Base-by-base conservation (phyloP, 352 stramenopile genomes). In the Phytophthora sp. region DNA sequence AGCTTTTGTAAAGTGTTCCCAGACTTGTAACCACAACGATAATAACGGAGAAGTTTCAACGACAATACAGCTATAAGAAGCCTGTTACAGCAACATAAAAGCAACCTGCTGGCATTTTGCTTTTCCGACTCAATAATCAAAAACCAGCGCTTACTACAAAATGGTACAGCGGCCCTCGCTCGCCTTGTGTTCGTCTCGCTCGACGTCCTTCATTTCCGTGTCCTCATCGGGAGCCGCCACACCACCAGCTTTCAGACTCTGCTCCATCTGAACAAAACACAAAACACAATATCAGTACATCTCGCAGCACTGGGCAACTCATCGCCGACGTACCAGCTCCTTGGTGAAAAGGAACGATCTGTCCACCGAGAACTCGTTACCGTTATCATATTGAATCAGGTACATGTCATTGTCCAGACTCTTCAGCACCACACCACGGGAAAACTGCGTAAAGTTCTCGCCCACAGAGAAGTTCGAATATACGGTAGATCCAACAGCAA, bases 361-460 rank as follows among this genome's bases (percentile, higher is more conserved):
- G 7, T 38, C 30, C 4, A 85, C 73, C 3, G 74, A 75, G 33
- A 79, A 89, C 31, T 81, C 74, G 58, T 90, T 76, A 5, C 78
- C 78, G 42, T 86, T 80, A 36, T 90, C 78, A 51, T 87, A 90
- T 31, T 78, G 66, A 38, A 90, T 58, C 38, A 69, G 47, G 61
- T 86, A 89, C 36, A 55, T 69, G 6, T 66, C 72, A 42, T 88
- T 73, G 9, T 66, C 47, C 23, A 88, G 53, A 35, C 77, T 53
- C 30, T 84, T 72, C 4, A 72, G 53, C 1, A 88, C 74, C 21
- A 75, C 45, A 5, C 82, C 76, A 38, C 78, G 77, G 31, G 81
- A 69, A 61, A 80, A 89, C 29, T 76, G 74, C 52, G 66, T 67
- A 26, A 64, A 71, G 20, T 66, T 63, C 5, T 78, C 65, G 21